Evolutionary conservation across 2,329 filamentous ascomycete species (phyloP).

Genomic region (Ophiocordyceps camponoti-rufipedis): DNA sequence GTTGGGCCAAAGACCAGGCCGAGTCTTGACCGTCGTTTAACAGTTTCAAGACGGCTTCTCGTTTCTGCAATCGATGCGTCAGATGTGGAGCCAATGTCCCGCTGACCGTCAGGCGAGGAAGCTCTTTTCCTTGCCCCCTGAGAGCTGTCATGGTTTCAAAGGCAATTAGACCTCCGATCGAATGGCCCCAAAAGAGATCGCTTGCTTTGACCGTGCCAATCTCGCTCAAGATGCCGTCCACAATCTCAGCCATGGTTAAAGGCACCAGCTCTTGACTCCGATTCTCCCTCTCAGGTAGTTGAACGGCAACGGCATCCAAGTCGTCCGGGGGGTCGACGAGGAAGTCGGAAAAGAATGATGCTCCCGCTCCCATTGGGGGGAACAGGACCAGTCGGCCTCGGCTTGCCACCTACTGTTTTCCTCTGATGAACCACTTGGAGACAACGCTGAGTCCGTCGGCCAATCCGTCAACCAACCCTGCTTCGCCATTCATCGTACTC

Average conservation of each 20-base stretch:
- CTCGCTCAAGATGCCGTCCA: background rate
- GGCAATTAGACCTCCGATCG: background rate
- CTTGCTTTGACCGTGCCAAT: background rate
- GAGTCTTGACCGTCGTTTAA: background rate
- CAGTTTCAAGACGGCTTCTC: background rate
- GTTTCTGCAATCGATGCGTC: background rate
- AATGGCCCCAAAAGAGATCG: background rate
- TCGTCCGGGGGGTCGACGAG: background rate
- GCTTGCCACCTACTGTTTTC: too few relatives aligned
- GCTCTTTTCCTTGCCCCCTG: background rate
- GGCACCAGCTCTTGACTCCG: background rate
- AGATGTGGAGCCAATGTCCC: background rate
- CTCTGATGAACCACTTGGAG: background rate
- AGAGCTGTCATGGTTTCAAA: background rate
- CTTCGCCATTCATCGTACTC: too few relatives aligned
- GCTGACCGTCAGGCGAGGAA: background rate
- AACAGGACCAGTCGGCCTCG: background rate
- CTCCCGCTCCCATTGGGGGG: background rate
- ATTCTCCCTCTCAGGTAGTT: background rate
- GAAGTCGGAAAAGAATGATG: background rate
- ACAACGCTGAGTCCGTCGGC: too few relatives aligned
- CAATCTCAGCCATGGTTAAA: background rate
- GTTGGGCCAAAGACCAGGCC: background rate
- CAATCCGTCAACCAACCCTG: too few relatives aligned
- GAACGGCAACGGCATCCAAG: background rate